These are phyloP conservation scores for Silene coronaria DNA, from an alignment of 179 eudicot species.

Conservation along the genomic window DNA sequence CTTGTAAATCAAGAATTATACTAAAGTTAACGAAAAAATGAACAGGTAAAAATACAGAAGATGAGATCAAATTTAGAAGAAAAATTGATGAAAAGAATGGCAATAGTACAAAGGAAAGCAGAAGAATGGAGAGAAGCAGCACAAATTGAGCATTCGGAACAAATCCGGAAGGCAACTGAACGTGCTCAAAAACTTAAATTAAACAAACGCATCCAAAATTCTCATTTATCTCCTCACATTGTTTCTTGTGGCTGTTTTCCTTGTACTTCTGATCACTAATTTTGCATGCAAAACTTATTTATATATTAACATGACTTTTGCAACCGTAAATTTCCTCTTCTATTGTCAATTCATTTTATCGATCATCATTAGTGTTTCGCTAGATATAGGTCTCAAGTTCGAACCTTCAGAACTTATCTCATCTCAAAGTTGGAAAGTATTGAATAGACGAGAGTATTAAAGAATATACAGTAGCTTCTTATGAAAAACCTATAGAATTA, in stretches of 20 bases:
- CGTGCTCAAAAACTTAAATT: constrained; percentile 38
- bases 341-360: not conserved
- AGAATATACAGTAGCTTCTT: too few species aligned
- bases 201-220: constrained; percentile 22
- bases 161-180: constrained; percentile 40
- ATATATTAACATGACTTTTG: not conserved
- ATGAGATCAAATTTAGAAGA: constrained; percentile 83
- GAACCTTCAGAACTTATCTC: not conserved
- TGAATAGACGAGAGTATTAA: too few species aligned
- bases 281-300: not conserved
- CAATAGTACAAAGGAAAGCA: constrained; percentile 58
- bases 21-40: not conserved
- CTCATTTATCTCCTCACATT: constrained; percentile 32
- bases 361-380: too few species aligned
- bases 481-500: too few species aligned
- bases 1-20: too few species aligned
- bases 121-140: constrained; percentile 74
- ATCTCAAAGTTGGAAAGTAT: not conserved
- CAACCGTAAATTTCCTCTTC: not conserved
- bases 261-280: constrained; percentile 28
- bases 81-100: constrained; percentile 82
- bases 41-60: constrained; percentile 80
- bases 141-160: constrained; percentile 54
- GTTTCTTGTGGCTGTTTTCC: constrained; percentile 70
- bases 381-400: too few species aligned